phyloP scores from a whole-genome alignment of 345 rosid species.

The Populus ilicifolia region DNA sequence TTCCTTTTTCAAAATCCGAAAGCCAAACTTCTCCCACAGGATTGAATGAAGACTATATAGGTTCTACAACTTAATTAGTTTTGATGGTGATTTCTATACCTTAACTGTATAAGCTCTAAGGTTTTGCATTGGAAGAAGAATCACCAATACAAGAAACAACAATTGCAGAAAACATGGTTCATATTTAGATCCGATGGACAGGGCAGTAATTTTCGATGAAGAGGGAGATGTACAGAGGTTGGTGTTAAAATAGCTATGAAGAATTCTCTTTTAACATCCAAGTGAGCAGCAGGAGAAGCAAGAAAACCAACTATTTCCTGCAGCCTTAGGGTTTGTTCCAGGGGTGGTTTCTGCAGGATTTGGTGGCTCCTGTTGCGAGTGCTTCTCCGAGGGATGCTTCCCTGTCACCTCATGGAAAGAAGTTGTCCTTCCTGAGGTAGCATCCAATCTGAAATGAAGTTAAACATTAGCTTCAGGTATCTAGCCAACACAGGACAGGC shows the following conservation, averaged over 20 bases:
- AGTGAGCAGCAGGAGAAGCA: conserved; percentile 53
- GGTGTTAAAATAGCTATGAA: neutral
- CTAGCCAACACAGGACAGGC: neutral
- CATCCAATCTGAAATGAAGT: conserved; percentile 33
- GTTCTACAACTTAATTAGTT: neutral
- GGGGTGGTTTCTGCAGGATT: conserved; percentile 2
- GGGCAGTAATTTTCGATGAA: neutral
- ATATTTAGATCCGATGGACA: neutral
- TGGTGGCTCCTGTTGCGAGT: conserved; percentile 1
- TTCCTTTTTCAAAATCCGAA: neutral
- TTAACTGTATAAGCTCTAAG: neutral
- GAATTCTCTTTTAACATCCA: conserved; percentile 8
- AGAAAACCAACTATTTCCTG: conserved; percentile 38
- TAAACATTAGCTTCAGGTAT: neutral
- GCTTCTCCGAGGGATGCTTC: conserved; percentile 6
- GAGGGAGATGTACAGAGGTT: neutral
- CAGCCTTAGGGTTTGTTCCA: conserved; percentile 12
- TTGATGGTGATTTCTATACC: neutral
- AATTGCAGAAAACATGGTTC: neutral
- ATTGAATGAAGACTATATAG: neutral
- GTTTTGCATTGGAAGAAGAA: neutral
- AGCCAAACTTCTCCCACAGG: neutral
- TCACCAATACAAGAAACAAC: neutral
- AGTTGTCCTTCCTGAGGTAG: conserved; percentile 18
- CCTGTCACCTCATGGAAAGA: conserved; percentile 9